Base-by-base conservation (phyloP, 1,139 yeast genomes). In the Lodderomyces oxycetoniae region DNA sequence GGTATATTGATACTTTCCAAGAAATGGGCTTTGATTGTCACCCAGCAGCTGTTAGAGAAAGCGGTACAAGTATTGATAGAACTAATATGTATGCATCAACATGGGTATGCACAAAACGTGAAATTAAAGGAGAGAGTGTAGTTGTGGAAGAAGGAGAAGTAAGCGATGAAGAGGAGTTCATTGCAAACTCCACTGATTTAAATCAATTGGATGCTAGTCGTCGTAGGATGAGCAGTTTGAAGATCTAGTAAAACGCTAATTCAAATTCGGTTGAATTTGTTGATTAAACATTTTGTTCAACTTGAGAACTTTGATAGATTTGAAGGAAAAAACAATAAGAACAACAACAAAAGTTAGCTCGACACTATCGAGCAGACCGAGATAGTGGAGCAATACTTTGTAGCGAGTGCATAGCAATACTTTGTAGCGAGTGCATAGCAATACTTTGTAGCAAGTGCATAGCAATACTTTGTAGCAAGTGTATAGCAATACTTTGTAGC, bases 71-170 rank as follows among this genome's bases (percentile, higher is more conserved):
- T 39, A 83, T 84, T 55, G 94, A 84, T 53, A 71, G 93, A 45
- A 82, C 78, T 46, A 84, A 84, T 58, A 84, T 84, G 94, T 84
- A 84, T 53, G 93, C 94, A 2, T 81, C 89, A 4, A 82, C 93
- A 2, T 84, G 94, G 94, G 77, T 84, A 16, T 81, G 89, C 53
- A 78, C 80, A 25, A 82, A 82, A 42, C 36, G 26, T 13, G 26
- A 24, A 24, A 14, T 10, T 10, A 38, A 81, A 41, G 53, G 40
- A n/a, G 50, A 37, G 12, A 25, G 31, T n/a, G 22, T 7, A 19
- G 22, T 7, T 7, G 22, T 7, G 22, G 22, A 19, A 10, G 22
- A 19, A 19, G 22, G 22, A 10, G 11, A 24, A 24, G 6, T 9
- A 7, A 15, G 8, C 6, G 20, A 14, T 24, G 29, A 19, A 8